Base-by-base conservation (phyloP, 192 early-diverging fungal species). In the Borealophlyctis nickersoniae region DNA sequence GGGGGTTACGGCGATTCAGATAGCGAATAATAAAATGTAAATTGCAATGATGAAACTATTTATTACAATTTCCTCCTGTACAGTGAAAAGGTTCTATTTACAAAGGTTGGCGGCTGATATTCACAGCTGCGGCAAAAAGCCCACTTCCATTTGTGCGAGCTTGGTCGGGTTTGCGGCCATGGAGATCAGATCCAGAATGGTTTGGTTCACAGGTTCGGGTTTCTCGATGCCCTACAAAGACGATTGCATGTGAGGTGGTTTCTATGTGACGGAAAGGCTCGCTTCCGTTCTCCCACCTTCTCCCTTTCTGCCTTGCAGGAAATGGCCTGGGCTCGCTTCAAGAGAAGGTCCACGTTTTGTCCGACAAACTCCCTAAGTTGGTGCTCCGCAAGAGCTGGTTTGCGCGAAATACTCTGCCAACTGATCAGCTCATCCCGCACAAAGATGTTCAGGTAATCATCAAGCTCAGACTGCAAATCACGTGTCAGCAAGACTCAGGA, bases 381-480 rank as follows among this genome's bases (percentile, higher is more conserved):
- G 19, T 61, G 49, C 36, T 92, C 88, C 30, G 74, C 79, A 54
- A 87, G 50, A 24, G 84, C 65, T 56, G 81, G 69, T 66, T 86
- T 82, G 62, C 75, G 33, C 0, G 58, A n/a, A 36, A 70, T 63
- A 52, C 77, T 82, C 45, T 89, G 87, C 84, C 87, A 90, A 36
- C 84, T 86, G 2, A 92, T 72, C 19, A 99, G 73, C 73, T 99
- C 98, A 71, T 99, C 98, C 3, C 93, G 87, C 35, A 98, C 84
- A 74, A 94, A 98, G 28, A 98, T 85, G 39, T 88, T 87, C n/a
- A 96, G 74, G 71, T 94, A 96, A 65, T 99, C 92, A 29, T 91
- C 90, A 70, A 99, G 76, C 52, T 97, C 91, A 63, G 88, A 85
- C 76, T 84, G 50, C 5, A 2, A 16, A 39, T 0, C 71, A 4